These are phyloP conservation scores for Amanita jacksonii DNA, from an alignment of 768 basidiomycete genomes.

Conservation along the genomic window DNA sequence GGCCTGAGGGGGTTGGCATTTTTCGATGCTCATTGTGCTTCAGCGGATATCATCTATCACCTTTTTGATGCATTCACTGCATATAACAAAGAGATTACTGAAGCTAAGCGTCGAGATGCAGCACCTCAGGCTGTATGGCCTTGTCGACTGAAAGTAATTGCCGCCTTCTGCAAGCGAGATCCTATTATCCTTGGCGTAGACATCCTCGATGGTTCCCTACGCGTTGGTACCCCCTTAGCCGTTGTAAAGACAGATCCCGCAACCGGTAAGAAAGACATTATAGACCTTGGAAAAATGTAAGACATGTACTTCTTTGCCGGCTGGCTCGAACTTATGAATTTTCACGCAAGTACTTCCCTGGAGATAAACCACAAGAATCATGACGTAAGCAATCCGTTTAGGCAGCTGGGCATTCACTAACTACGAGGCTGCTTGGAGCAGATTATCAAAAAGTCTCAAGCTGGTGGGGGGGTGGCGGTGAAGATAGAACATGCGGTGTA, in stretches of 20 bases:
- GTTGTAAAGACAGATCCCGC: conserved; percentile 87
- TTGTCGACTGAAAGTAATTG: conserved; percentile 84
- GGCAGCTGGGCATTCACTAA: too few relatives aligned
- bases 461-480: conserved; percentile 94
- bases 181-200: conserved; percentile 97
- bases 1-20: neutral
- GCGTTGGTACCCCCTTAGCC: conserved; percentile 89
- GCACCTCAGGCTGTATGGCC: conserved; percentile 97
- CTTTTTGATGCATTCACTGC: conserved; percentile 93
- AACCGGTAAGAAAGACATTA: conserved; percentile 84
- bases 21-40: conserved; percentile 8
- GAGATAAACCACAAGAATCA: conserved; percentile 93
- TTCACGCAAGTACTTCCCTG: conserved; percentile 83
- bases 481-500: conserved; percentile 98
- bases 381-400: conserved; percentile 42
- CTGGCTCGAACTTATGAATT: too few relatives aligned
- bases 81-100: conserved; percentile 85
- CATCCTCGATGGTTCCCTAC: conserved; percentile 85
- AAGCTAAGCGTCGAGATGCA: conserved; percentile 87
- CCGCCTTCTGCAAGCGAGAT: conserved; percentile 94
- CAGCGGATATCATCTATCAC: conserved; percentile 98
- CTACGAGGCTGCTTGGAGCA: conserved; percentile 18
- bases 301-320: conserved; percentile 20
- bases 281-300: conserved; percentile 91
- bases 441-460: conserved; percentile 88